A percentile compares a stretch with the other conserved stretches of the same genome.
Evolutionary conservation across 2,329 filamentous ascomycete genomes (phyloP).

Genomic region (Paecilomyces sp.): DNA sequence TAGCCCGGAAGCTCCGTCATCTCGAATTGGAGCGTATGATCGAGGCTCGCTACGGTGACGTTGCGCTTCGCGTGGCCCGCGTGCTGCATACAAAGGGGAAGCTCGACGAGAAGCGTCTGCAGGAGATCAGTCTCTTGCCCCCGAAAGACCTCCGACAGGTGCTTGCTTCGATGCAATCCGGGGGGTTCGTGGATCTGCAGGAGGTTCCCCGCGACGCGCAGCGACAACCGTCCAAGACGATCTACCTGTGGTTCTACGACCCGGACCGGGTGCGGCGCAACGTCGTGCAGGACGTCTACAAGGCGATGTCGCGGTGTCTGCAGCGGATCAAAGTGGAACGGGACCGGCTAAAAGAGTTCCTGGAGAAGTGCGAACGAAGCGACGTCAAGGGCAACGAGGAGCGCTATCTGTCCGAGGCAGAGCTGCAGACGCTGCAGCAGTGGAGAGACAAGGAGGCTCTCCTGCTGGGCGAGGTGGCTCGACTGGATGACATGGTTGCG

Average conservation of each 20-base stretch:
- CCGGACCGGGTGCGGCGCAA: conserved; percentile 61
- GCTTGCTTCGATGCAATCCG: conserved; percentile 77
- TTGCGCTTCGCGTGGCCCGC: conserved; percentile 74
- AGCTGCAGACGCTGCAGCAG: conserved; percentile 61
- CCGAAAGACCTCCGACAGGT: conserved; percentile 79
- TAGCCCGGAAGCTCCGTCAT: conserved; percentile 65
- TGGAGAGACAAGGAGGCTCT: conserved; percentile 59
- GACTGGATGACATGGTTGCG: conserved; percentile 78
- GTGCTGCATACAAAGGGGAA: conserved; percentile 83
- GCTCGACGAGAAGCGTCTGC: conserved; percentile 86
- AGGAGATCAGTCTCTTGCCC: conserved; percentile 72
- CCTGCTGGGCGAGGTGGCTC: conserved; percentile 69
- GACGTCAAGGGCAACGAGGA: conserved; percentile 82
- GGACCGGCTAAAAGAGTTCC: conserved; percentile 60
- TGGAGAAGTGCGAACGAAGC: conserved; percentile 74
- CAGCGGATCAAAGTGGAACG: conserved; percentile 75
- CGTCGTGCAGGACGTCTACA: conserved; percentile 76
- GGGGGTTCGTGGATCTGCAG: conserved; percentile 82
- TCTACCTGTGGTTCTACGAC: conserved; percentile 92
- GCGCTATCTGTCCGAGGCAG: conserved; percentile 66
- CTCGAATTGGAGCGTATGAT: conserved; percentile 77
- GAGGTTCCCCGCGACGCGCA: conserved; percentile 86
- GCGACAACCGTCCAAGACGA: conserved; percentile 71
- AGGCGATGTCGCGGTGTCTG: conserved; percentile 77
- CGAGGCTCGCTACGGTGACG: conserved; percentile 65